Base-by-base conservation (phyloP, 306 rosid genomes). In the Quercus agrifolia region DNA sequence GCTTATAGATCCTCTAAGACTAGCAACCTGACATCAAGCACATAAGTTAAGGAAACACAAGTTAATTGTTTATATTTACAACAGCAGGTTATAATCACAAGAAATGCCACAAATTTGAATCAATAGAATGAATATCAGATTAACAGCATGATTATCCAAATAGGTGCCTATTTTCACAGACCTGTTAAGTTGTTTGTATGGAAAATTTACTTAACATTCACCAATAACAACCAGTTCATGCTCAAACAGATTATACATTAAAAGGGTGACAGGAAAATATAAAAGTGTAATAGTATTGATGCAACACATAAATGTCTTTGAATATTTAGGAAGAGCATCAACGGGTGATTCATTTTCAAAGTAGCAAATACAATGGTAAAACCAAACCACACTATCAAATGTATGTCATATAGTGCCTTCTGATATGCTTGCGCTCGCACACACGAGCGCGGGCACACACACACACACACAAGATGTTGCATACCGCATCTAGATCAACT, bases 1-100 rank as follows among this genome's bases (percentile, higher is more conserved):
- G 77, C 99, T 93, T 79, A 95, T 56, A 56, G 99, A 95, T 68
- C 99, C 98, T 92, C 99, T 88, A 41, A 95, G 94, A 79, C 98
- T 95, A 68, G 96, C 91, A 78, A 95, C 99, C 99, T 95, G 87
- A 72, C 84, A 82, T 76, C 30, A 77, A 57, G 75, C 35, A 82
- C 64, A 74, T 14, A 59, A 46, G 54, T 70, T 25, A 70, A 62
- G 35, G 38, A 74, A 49, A 77, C 72, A 71, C 41, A 82, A 77
- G 62, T 75, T 28, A 77, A 79, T 31, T 35, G 13, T 52, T 74
- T 68, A 74, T 74, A 61, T 28, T 63, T 10, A 44, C 51, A 15
- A 19, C 19, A 57, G 17, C 13, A 4, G 23, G 25, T 14, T 56
- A 5, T 46, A 33, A 17, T 4, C 19, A 35, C 21, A 41, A 30